Base-by-base conservation (phyloP, 768 basidiomycete species). In the Lactarius trivialis region DNA sequence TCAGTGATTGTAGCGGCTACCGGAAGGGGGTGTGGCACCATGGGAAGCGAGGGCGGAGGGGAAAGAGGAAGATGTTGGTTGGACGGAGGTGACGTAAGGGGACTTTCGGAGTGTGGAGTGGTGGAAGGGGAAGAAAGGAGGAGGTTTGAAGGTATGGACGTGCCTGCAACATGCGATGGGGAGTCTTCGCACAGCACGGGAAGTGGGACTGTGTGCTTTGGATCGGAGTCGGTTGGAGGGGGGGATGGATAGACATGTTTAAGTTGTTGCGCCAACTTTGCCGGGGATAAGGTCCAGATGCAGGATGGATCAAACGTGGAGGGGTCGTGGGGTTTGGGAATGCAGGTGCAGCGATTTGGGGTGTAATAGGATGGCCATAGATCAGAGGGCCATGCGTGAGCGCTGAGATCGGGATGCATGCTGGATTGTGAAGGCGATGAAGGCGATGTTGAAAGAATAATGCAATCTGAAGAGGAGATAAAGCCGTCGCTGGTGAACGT, bases 121-220 rank as follows among this genome's bases (percentile, higher is more conserved):
- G 58, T n/a, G 26, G 58, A 48, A 32, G 45, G 15, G 45, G 45
- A 55, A 55, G 36, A 48, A 14, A 12, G 45, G 21, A 24, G 19
- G 21, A 55, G 62, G 45, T 58, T 55, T 48, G 60, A 33, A 64
- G 17, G 19, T 28, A 21, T 2, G 53, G 43, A 30, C 24, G 34
- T 48, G 28, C 30, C 39, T 26, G 33, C 30, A 9, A 30, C 56
- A 58, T 57, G 57, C 53, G 56, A 55, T 41, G 64, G 36, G 17
- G 52, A 33, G 43, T 64, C 61, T 15, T 65, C 64, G 19, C 56
- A 58, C 41, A 65, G 28, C 9, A 33, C 19, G 21, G 67, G 67
- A 30, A 68, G 60, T 2, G 66, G 67, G 34, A 68, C 66, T 14
- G 66, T 68, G 54, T 64, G 67, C 55, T 68, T 68, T 50, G 58